A percentile compares a stretch with the other conserved stretches of the same genome.
These are phyloP conservation scores for Eucalyptus fibrosa DNA, from an alignment of 345 rosid species.

Conservation along the genomic window DNA sequence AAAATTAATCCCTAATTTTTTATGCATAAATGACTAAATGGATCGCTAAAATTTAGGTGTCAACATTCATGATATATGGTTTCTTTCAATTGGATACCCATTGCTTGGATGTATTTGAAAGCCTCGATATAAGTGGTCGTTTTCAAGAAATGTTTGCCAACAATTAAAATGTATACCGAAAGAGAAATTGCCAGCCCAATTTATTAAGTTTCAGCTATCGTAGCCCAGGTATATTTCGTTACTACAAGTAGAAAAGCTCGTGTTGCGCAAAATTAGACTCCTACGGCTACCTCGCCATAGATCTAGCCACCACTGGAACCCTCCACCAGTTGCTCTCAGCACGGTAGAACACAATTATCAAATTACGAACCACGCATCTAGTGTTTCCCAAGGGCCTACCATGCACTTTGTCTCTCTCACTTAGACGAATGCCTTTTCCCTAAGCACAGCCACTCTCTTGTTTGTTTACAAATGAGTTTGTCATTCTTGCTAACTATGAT, in stretches of 20 bases:
- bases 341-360: neutral
- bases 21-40: too few species aligned
- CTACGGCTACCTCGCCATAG: neutral
- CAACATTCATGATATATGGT: too few species aligned
- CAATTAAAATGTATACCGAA: neutral
- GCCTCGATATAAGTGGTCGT: neutral
- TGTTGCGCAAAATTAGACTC: neutral
- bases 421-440: neutral
- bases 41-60: too few species aligned
- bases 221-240: neutral
- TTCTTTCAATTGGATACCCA: neutral
- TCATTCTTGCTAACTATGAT: neutral
- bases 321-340: neutral
- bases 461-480: neutral
- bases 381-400: neutral
- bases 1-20: too few species aligned
- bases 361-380: neutral
- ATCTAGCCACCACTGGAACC: neutral
- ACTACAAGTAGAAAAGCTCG: neutral
- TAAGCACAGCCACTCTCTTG: neutral
- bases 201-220: neutral
- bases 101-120: neutral
- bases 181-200: neutral
- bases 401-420: neutral
- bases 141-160: too few species aligned